Evolutionary conservation across 306 rosid genomes (phyloP).

Genomic region (Rosa multiflora): DNA sequence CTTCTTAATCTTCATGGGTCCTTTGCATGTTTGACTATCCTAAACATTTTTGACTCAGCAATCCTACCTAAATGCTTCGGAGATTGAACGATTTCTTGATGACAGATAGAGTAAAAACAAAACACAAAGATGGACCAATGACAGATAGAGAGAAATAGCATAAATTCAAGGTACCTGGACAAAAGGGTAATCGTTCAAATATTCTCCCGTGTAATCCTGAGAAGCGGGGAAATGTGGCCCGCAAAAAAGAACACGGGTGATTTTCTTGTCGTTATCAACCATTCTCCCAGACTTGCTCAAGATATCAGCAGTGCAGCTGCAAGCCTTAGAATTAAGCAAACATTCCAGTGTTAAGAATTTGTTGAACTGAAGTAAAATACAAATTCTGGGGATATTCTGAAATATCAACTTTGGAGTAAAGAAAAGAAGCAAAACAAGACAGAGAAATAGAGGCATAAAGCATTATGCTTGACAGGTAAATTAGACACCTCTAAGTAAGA

Average conservation of each 20-base stretch:
- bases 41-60: background rate
- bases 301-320: conserved; percentile 1
- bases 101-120: background rate
- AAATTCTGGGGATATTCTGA: background rate
- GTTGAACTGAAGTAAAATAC: background rate
- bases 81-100: background rate
- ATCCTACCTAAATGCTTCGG: background rate
- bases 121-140: background rate
- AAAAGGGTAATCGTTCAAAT: conserved; percentile 53
- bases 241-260: conserved; percentile 71
- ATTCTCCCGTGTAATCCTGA: conserved; percentile 55
- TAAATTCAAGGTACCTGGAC: conserved; percentile 50
- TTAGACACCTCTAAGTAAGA: background rate
- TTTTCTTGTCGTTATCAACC: conserved; percentile 25
- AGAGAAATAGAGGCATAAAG: background rate
- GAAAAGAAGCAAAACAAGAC: background rate
- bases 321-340: background rate
- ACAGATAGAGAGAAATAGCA: background rate
- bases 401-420: background rate
- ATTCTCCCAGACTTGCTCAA: background rate
- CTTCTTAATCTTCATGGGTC: background rate
- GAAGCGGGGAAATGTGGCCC: conserved; percentile 66
- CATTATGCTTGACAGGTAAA: background rate
- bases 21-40: background rate
- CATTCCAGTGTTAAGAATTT: background rate